Base-by-base conservation (phyloP, 2,329 filamentous ascomycete genomes). In the Fusarium camptoceras region DNA sequence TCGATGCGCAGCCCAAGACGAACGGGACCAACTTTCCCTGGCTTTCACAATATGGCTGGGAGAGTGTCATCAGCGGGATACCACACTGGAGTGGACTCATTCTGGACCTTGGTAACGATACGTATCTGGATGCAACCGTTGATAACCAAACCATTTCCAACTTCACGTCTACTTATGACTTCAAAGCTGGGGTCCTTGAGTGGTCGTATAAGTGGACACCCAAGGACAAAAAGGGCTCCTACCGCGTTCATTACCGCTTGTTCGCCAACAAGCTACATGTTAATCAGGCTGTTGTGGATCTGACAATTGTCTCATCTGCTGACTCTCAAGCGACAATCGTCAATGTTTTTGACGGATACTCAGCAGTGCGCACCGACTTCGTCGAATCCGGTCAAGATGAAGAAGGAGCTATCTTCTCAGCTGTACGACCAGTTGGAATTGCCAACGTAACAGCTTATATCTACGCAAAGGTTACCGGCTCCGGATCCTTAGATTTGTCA, bases 21-120 rank as follows among this genome's bases (percentile, higher is more conserved):
- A 60, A 60, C 15, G 58, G 58, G 2, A 60, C 58, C 0, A 60
- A 60, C 8, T 60, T 59, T 16, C 22, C 42, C 6, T 60, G 58
- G 58, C 58, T 60, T 16, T n/a, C 16, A 3, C 58, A 60, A 18
- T 59, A 60, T 43, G 58, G 58, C 1, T 60, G 49, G 27, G 58
- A 60, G 16, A 60, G 58, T 22, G 22, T 60, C 0, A 60, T 60
- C 0, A 60, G 54, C 28, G 58, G 58, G 0, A 34, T 49, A 7
- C 58, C 54, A 0, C 58, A 60, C 1, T 60, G 58, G 58, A 43
- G 58, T 0, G 58, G 43, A 0, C 58, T 60, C 16, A 42, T 60
- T 12, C 16, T 60, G 0, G 58, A 60, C 4, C 4, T 60, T 0
- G 58, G 58, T 2, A 14, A 59, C 8, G 43, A 60, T 28, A n/a